A percentile compares a stretch with the other conserved stretches of the same genome.
These are phyloP conservation scores for Fistulinella staudtii DNA, from an alignment of 1,284 basidiomycete genomes.

Conservation along the genomic window DNA sequence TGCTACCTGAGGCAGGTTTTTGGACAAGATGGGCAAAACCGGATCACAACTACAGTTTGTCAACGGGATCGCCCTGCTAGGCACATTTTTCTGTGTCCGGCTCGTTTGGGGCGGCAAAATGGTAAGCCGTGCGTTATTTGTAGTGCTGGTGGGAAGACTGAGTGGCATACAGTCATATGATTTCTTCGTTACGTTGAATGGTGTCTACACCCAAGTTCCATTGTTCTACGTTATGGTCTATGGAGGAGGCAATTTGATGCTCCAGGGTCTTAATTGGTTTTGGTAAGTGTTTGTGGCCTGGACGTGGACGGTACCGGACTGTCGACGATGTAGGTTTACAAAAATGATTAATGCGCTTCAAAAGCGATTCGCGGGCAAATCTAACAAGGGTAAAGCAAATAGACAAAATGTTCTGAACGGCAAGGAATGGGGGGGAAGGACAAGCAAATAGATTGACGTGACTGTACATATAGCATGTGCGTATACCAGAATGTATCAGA, in stretches of 20 bases:
- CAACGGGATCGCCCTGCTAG: constrained; percentile 62
- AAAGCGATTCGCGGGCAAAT: constrained; percentile 44
- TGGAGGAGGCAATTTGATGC: constrained; percentile 50
- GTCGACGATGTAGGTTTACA: constrained; percentile 46
- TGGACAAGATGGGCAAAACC: constrained; percentile 69
- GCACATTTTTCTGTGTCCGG: constrained; percentile 59
- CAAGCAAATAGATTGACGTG: neutral
- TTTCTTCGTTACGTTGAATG: constrained; percentile 54
- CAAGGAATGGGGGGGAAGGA: neutral
- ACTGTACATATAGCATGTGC: constrained; percentile 3
- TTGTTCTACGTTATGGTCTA: constrained; percentile 47
- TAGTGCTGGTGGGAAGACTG: constrained; percentile 3
- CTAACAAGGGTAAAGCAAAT: constrained; percentile 11
- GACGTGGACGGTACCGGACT: constrained; percentile 3
- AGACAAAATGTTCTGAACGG: constrained; percentile 13
- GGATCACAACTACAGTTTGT: constrained; percentile 61
- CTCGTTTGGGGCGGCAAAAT: constrained; percentile 63
- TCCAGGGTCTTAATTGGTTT: constrained; percentile 66
- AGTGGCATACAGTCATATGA: constrained; percentile 48
- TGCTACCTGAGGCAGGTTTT: constrained; percentile 44
- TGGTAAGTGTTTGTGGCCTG: constrained; percentile 46
- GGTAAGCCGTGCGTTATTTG: constrained; percentile 36
- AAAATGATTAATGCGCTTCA: constrained; percentile 62
- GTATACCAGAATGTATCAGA: constrained; percentile 19
- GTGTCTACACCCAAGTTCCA: constrained; percentile 48